phyloP scores from a whole-genome alignment of 1,139 yeast species.

The Pichia sp. region DNA sequence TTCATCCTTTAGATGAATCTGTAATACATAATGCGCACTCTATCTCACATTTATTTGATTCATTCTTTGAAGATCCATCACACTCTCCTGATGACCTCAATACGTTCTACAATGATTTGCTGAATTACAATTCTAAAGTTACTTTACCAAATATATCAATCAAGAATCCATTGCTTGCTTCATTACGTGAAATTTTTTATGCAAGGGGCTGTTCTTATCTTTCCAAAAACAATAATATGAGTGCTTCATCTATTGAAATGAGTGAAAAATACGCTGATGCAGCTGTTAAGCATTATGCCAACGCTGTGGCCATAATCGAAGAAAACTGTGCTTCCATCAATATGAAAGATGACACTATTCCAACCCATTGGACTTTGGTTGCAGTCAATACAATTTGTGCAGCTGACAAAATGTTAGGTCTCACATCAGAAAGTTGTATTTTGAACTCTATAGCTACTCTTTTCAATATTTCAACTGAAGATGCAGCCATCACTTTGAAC shows the following conservation, averaged over 20 bases:
- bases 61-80: conserved; percentile 16
- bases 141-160: conserved; percentile 5
- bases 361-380: conserved; percentile 32
- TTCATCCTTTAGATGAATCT: conserved; percentile 3
- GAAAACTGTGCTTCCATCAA: background rate
- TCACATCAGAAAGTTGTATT: conserved; percentile 23
- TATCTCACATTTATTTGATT: conserved; percentile 21
- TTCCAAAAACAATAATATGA: conserved; percentile 25
- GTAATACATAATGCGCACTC: conserved; percentile 13
- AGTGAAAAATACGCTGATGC: conserved; percentile 15
- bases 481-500: conserved; percentile 1
- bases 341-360: conserved; percentile 4
- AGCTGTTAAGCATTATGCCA: conserved; percentile 26
- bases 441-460: conserved; percentile 3
- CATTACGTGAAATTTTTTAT: conserved; percentile 31
- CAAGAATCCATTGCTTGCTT: conserved; percentile 20
- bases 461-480: background rate
- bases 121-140: conserved; percentile 12
- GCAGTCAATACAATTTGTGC: conserved; percentile 33
- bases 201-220: conserved; percentile 35
- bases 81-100: conserved; percentile 4
- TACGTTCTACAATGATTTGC: conserved; percentile 25
- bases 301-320: conserved; percentile 14
- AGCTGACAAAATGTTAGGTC: conserved; percentile 30
- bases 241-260: background rate